Conservation (phyloP, 169 alveolate genomes). For the Eimeria acervulina region DNA sequence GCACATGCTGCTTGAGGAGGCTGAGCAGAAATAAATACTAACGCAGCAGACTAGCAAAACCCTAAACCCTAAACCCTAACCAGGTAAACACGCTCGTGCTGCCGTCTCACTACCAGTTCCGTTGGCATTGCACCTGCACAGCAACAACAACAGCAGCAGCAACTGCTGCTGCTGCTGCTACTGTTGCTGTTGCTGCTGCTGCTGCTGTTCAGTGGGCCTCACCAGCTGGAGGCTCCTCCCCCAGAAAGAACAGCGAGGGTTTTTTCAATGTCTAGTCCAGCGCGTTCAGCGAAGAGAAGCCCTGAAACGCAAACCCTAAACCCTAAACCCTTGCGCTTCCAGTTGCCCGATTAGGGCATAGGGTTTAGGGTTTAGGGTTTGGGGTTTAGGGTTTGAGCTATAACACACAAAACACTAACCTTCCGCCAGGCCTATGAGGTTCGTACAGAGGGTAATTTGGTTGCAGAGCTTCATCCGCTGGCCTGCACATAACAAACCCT, state of each 20-base stretch:
- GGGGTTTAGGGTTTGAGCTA: neutral
- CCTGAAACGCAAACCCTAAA: constrained; percentile 47
- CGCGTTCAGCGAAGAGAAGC: constrained; percentile 90
- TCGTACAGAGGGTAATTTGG: constrained; percentile 90
- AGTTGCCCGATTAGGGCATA: neutral
- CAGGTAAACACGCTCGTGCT: neutral
- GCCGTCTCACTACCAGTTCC: neutral
- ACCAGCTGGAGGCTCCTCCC: constrained; percentile 93
- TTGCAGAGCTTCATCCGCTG: constrained; percentile 87
- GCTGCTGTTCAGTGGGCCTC: neutral
- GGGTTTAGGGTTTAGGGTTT: neutral
- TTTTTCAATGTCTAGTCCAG: constrained; percentile 89
- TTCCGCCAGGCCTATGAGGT: constrained; percentile 91
- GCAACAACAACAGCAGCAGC: no score
- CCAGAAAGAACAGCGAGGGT: constrained; percentile 87
- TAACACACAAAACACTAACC: constrained; percentile 66
- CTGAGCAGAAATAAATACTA: neutral
- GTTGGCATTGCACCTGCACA: no score
- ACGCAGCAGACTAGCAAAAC: neutral
- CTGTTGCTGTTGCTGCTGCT: neutral
- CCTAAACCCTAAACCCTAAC: neutral
- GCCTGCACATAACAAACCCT: no score
- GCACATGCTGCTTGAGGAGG: neutral
- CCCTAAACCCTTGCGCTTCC: neutral
- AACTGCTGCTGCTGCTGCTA: no score